Evolutionary conservation across 2,329 filamentous ascomycete species (phyloP), one percentile per base, ranked within the genome.

Genomic region (Emydomyces testavorans): DNA sequence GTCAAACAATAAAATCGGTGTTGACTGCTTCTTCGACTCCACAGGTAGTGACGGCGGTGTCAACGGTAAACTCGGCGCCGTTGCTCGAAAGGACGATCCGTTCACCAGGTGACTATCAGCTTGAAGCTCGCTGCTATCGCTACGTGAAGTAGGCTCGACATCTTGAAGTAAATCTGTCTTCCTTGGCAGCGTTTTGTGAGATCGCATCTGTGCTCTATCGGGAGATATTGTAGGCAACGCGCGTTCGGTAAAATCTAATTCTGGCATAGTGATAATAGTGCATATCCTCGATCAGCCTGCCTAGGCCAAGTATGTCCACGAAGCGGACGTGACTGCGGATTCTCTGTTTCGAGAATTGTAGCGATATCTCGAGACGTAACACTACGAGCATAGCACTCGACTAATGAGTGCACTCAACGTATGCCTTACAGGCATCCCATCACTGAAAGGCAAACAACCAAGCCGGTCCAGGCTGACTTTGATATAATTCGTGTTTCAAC

Each of bases 111-210:
- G 32, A 29, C 8, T 42, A 4, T 34, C 23, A 24, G 34, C 13
- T 10, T 23, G 35, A 6, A n/a, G 21, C 18, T 10, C 24, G 10
- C 1, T 16, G 23, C n/a, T 24, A 21, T 49, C 40, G 13, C 6
- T n/a, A 36, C 11, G 10, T 34, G 31, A 28, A 37, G 32, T 7
- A 37, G 16, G n/a, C 7, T 46, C 42, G n/a, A 18, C 36, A 48
- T 43, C 26, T 24, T 43, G 36, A 29, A 54, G 43, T 24, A 60
- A 47, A 53, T 64, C 58, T 50, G 58, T 58, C 52, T 58, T 63
- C 52, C 62, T 60, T 34, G 65, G 65, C 31, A 70, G 61, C 28
- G 59, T 50, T 55, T 69, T 70, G 56, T 68, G 66, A 53, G 65
- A 60, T 58, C 60, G 68, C 52, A 68, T 53, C 29, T 59, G 56